phyloP scores from a whole-genome alignment of 768 basidiomycete genomes.

The Hygrophorus russula region DNA sequence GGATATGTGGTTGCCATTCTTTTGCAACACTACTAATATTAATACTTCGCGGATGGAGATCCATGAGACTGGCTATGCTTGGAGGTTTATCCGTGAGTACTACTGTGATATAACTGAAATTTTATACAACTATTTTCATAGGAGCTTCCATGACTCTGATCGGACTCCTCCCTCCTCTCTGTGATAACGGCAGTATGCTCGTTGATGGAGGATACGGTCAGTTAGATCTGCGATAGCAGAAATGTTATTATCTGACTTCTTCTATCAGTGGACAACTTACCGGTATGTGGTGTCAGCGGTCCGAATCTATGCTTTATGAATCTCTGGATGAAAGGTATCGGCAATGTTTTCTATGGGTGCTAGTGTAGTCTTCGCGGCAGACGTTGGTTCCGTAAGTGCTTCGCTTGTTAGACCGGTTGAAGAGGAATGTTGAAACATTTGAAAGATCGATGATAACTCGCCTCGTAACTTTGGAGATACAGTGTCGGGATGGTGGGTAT shows the following conservation, averaged over 20 bases:
- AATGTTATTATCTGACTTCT: constrained; percentile 4
- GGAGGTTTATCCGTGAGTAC: constrained; percentile 76
- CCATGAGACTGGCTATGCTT: constrained; percentile 97
- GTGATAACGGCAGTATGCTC: constrained; percentile 86
- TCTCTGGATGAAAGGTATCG: constrained; percentile 51
- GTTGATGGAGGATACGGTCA: constrained; percentile 85
- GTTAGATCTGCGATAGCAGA: constrained; percentile 15
- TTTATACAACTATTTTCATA: constrained; percentile 15
- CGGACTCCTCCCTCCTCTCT: constrained; percentile 87
- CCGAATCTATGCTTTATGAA: neutral
- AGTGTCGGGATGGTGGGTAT: constrained; percentile 92
- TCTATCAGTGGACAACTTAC: constrained; percentile 72
- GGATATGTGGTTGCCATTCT: constrained; percentile 98
- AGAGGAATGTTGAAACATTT: neutral
- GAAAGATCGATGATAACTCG: constrained; percentile 85
- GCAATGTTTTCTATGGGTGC: constrained; percentile 91
- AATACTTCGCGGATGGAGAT: constrained; percentile 94
- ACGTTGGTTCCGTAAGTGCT: constrained; percentile 73
- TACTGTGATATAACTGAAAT: neutral
- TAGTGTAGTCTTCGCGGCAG: constrained; percentile 81
- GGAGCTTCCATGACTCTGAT: constrained; percentile 97
- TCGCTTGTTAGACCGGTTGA: neutral
- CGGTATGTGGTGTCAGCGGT: constrained; percentile 35
- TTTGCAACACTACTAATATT: constrained; percentile 97
- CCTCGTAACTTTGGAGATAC: constrained; percentile 92